Evolutionary conservation across 2,329 filamentous ascomycete genomes (phyloP).

Genomic region (Calonectria naviculata): DNA sequence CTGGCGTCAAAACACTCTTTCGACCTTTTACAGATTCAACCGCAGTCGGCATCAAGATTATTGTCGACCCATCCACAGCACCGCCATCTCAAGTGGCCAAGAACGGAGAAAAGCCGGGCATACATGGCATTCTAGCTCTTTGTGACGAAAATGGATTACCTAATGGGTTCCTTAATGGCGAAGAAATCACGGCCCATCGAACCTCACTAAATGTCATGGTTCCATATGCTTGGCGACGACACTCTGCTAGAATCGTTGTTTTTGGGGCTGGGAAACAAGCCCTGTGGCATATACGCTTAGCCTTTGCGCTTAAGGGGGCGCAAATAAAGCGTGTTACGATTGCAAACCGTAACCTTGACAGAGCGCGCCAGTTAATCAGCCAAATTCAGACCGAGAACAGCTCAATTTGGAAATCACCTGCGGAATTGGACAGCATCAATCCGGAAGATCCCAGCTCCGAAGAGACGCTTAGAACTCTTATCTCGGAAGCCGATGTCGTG

Average conservation of each 20-base stretch:
- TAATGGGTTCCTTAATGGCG: not conserved
- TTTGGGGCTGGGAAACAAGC: slow-evolving; percentile 79
- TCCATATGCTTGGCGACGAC: slow-evolving; percentile 58
- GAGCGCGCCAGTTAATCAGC: slow-evolving; percentile 15
- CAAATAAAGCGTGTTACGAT: slow-evolving; percentile 42
- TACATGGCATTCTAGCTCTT: slow-evolving; percentile 28
- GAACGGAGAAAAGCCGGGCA: slow-evolving; percentile 1
- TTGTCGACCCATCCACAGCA: slow-evolving; percentile 29
- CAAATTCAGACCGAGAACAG: slow-evolving; percentile 26
- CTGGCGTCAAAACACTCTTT: slow-evolving; percentile 38
- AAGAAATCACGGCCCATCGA: slow-evolving; percentile 67
- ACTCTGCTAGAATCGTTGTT: slow-evolving; percentile 64
- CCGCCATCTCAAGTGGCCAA: not conserved
- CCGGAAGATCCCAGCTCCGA: slow-evolving; percentile 18
- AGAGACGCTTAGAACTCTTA: not conserved
- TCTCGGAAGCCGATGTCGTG: slow-evolving; percentile 19
- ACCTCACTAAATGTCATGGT: slow-evolving; percentile 73
- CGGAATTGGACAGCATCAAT: slow-evolving; percentile 11
- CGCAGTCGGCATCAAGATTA: slow-evolving; percentile 38
- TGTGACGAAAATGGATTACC: slow-evolving; percentile 16
- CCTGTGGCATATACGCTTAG: slow-evolving; percentile 77
- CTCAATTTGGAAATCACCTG: slow-evolving; percentile 28
- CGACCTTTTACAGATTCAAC: slow-evolving; percentile 34
- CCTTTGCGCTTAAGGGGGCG: slow-evolving; percentile 61
- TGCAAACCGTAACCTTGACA: slow-evolving; percentile 40